Conservation (phyloP, 148 eudicot genomes). For the Fagopyrum homotropicum region DNA sequence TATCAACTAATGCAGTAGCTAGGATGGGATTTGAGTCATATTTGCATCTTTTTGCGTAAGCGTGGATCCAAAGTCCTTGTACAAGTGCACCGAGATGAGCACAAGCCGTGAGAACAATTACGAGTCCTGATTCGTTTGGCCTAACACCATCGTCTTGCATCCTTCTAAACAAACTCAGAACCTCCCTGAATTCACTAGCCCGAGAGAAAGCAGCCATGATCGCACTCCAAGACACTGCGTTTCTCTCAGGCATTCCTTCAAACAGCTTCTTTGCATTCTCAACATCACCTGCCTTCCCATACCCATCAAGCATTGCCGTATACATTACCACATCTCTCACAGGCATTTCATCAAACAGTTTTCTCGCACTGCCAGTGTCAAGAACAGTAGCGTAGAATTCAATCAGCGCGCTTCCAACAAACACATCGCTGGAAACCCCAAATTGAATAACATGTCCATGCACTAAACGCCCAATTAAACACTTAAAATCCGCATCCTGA, state of each 20-base stretch:
- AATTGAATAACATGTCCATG: too few relatives aligned
- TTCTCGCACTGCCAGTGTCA: too few relatives aligned
- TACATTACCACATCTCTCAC: too few relatives aligned
- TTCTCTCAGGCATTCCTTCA: constrained; percentile 38
- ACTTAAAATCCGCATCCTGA: too few relatives aligned
- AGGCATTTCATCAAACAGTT: too few relatives aligned
- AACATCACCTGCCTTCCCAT: too few relatives aligned
- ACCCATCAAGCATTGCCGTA: too few relatives aligned
- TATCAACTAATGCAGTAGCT: constrained; percentile 41
- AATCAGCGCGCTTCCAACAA: too few relatives aligned
- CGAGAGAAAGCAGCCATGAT: constrained; percentile 32
- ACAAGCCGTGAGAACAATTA: constrained; percentile 37
- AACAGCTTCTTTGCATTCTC: constrained; percentile 21
- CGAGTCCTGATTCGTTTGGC: constrained; percentile 36
- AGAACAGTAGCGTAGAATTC: too few relatives aligned
- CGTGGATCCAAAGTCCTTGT: constrained; percentile 40
- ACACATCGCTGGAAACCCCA: too few relatives aligned
- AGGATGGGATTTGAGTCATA: constrained; percentile 24
- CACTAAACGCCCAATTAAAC: too few relatives aligned
- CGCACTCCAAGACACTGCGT: constrained; percentile 36
- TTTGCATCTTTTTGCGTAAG: constrained; percentile 20
- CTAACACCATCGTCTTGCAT: constrained; percentile 25
- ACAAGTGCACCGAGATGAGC: constrained; percentile 38
- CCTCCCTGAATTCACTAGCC: constrained; percentile 26
- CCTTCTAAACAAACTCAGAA: constrained; percentile 18